phyloP scores from a whole-genome alignment of 1,139 yeast species.

The Candida neerlandica region DNA sequence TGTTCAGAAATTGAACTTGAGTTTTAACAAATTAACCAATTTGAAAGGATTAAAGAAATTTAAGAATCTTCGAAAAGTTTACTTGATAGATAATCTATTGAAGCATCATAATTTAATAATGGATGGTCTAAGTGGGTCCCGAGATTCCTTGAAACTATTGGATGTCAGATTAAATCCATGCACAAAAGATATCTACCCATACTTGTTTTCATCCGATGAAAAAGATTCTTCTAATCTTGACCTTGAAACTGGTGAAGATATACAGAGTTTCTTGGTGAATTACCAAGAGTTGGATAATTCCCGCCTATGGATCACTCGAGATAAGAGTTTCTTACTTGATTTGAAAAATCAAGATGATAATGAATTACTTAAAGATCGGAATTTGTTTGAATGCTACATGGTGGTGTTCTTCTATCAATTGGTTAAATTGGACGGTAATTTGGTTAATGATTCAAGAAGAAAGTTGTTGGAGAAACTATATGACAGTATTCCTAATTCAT shows the following conservation, averaged over 20 bases:
- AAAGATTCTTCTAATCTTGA: slow-evolving; percentile 34
- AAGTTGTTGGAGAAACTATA: neutral
- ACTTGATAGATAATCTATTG: slow-evolving; percentile 50
- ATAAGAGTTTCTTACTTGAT: slow-evolving; percentile 25
- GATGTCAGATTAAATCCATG: slow-evolving; percentile 57
- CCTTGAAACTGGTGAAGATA: slow-evolving; percentile 47
- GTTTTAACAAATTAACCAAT: slow-evolving; percentile 46
- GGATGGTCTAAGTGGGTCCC: slow-evolving; percentile 31
- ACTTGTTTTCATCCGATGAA: slow-evolving; percentile 53
- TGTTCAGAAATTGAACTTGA: slow-evolving; percentile 50
- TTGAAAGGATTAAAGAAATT: slow-evolving; percentile 33
- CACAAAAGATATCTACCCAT: slow-evolving; percentile 52
- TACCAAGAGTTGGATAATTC: slow-evolving; percentile 39
- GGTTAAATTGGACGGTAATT: slow-evolving; percentile 44
- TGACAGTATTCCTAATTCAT: neutral
- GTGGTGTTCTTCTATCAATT: slow-evolving; percentile 38
- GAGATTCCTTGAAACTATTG: slow-evolving; percentile 38
- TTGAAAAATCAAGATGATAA: slow-evolving; percentile 13
- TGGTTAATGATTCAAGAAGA: slow-evolving; percentile 15
- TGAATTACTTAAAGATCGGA: slow-evolving; percentile 30
- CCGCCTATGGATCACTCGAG: slow-evolving; percentile 42
- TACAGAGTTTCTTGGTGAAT: slow-evolving; percentile 45
- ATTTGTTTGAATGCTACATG: slow-evolving; percentile 41
- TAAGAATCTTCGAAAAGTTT: slow-evolving; percentile 40
- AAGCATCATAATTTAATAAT: slow-evolving; percentile 35